phyloP scores from a whole-genome alignment of 495 filamentous ascomycete genomes.

The Elasticomyces elasticus region DNA sequence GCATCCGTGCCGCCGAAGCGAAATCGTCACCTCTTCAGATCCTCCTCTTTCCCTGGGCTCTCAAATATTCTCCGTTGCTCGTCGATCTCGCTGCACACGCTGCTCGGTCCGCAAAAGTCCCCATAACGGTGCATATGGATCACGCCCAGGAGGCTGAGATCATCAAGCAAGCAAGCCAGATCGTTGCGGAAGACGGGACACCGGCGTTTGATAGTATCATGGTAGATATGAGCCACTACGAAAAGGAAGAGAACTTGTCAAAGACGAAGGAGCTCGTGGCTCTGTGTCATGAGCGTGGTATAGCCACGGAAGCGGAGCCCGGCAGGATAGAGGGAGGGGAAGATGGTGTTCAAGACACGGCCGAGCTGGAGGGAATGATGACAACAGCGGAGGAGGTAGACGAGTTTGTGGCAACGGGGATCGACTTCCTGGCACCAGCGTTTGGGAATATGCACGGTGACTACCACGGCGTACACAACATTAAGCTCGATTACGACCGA shows the following conservation, averaged over 20 bases:
- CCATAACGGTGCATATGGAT: constrained; percentile 28
- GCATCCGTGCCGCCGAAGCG: constrained; percentile 65
- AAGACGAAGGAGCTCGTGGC: constrained; percentile 58
- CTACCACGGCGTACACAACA: constrained; percentile 45
- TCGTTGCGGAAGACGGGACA: neutral
- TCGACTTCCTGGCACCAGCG: constrained; percentile 76
- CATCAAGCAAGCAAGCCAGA: constrained; percentile 13
- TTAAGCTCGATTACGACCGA: constrained; percentile 39
- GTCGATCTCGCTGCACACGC: constrained; percentile 57
- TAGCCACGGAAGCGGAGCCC: constrained; percentile 71
- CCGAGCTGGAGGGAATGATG: constrained; percentile 59
- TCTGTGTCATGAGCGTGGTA: constrained; percentile 66
- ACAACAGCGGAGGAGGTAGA: constrained; percentile 68
- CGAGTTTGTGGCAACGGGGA: constrained; percentile 68
- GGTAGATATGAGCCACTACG: constrained; percentile 49
- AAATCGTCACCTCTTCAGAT: constrained; percentile 69
- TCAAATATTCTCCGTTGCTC: constrained; percentile 54
- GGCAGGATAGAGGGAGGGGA: constrained; percentile 77
- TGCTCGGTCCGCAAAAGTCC: constrained; percentile 46
- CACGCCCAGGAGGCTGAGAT: constrained; percentile 29
- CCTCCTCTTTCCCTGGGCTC: constrained; percentile 79
- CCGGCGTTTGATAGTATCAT: constrained; percentile 17
- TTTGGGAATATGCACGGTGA: constrained; percentile 85
- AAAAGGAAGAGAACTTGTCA: constrained; percentile 68
- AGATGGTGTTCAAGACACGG: constrained; percentile 71